Evolutionary conservation across 202 grass and related monocot genomes (phyloP).

Genomic region (Tripidium arundinaceum): DNA sequence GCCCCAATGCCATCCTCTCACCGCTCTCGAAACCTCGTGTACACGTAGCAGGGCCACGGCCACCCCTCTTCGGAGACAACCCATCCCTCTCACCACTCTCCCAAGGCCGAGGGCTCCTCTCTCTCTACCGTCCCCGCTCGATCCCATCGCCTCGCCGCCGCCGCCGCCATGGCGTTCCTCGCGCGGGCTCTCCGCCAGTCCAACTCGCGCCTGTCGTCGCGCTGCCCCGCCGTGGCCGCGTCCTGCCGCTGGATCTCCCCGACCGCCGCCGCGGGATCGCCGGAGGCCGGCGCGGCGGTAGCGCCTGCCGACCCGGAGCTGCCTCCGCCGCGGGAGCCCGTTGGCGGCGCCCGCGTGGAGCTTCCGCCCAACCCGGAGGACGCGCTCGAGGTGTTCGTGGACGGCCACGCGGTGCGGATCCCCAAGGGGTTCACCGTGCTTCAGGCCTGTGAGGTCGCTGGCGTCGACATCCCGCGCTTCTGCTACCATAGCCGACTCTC

Average conservation of each 20-base stretch:
- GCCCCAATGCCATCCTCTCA: not conserved
- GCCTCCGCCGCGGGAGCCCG: conserved; percentile 38
- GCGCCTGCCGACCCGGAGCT: conserved; percentile 37
- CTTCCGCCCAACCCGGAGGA: conserved; percentile 72
- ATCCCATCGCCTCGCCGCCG: conserved; percentile 41
- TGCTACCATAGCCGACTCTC: conserved; percentile 95
- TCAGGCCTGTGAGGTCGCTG: conserved; percentile 95
- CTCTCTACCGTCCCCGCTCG: not conserved
- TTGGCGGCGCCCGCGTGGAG: conserved; percentile 70
- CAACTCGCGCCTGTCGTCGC: conserved; percentile 34
- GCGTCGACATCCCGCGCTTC: conserved; percentile 92
- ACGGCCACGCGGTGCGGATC: conserved; percentile 87
- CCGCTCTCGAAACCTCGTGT: not conserved
- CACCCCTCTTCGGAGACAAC: not conserved
- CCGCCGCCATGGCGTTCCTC: conserved; percentile 66
- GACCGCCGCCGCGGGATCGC: conserved; percentile 43
- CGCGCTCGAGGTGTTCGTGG: conserved; percentile 91
- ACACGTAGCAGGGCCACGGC: not conserved
- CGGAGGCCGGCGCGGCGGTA: conserved; percentile 53
- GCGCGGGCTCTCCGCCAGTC: conserved; percentile 70
- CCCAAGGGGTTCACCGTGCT: conserved; percentile 96
- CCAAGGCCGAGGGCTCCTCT: conserved; percentile 30
- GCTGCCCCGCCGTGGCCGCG: conserved; percentile 9
- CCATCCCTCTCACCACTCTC: not conserved
- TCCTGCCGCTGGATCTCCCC: conserved; percentile 79